Conservation (phyloP, 2,329 filamentous ascomycete genomes). For the Tolypocladium ovalisporum region DNA sequence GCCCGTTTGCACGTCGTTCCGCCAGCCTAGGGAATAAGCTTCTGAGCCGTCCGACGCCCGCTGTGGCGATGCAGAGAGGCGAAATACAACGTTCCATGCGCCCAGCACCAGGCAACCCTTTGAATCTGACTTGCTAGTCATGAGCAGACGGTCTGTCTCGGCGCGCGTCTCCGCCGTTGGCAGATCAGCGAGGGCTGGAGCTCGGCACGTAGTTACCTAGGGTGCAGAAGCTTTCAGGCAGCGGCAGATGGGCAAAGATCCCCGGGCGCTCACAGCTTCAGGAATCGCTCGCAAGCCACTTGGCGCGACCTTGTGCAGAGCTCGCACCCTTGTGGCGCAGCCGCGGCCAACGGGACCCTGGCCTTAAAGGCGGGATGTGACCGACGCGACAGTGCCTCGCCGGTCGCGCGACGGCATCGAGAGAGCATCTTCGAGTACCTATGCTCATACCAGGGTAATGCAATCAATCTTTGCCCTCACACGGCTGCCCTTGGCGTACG, state of each 20-base stretch:
- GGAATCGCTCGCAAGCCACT: neutral
- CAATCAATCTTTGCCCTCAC: no score
- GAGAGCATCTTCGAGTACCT: no score
- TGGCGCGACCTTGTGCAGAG: neutral
- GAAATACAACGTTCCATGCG: constrained; percentile 11
- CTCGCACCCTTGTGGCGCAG: neutral
- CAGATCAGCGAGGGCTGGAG: neutral
- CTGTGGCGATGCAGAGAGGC: constrained; percentile 3
- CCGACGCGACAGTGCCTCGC: neutral
- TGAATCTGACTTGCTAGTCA: neutral
- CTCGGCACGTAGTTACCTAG: neutral
- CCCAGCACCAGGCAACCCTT: neutral
- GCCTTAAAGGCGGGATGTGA: neutral
- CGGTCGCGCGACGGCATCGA: no score
- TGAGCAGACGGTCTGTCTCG: neutral
- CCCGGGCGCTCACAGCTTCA: neutral
- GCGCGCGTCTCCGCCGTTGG: neutral
- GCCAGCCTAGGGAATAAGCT: neutral
- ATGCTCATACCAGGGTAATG: no score
- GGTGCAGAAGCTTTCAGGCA: neutral
- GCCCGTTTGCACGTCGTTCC: neutral
- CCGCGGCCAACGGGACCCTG: neutral
- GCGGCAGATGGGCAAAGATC: neutral
- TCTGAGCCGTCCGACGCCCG: neutral
- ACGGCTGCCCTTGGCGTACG: no score